Conservation (phyloP, 2,329 filamentous ascomycete genomes). For the Biscogniauxia marginata region DNA sequence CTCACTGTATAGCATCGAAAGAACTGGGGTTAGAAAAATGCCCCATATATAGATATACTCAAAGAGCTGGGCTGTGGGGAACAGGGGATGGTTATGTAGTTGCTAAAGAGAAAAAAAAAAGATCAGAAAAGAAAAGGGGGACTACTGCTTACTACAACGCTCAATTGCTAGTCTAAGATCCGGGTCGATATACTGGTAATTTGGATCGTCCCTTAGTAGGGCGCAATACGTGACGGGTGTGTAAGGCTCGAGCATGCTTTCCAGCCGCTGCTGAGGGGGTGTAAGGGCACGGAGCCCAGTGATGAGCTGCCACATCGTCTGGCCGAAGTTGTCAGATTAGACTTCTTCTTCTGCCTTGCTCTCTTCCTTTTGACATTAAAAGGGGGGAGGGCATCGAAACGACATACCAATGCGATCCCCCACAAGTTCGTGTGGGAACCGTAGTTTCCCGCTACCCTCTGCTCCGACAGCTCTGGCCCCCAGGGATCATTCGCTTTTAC, state of each 20-base stretch:
- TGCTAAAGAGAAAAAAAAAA: too few relatives aligned
- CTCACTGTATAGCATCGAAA: constrained; percentile 13
- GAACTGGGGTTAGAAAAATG: too few relatives aligned
- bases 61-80: too few relatives aligned
- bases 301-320: constrained; percentile 24
- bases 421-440: constrained; percentile 20
- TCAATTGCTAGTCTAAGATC: constrained; percentile 13
- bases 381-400: neutral
- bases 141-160: constrained; percentile 9
- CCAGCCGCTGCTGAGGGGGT: neutral
- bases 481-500: neutral
- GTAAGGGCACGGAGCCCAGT: constrained; percentile 2
- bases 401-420: constrained; percentile 19
- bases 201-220: neutral
- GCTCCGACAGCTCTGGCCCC: constrained; percentile 19
- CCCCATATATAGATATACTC: too few relatives aligned
- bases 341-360: neutral
- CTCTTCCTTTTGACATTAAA: neutral
- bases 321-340: constrained; percentile 3
- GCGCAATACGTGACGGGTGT: constrained; percentile 2
- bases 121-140: too few relatives aligned
- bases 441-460: constrained; percentile 20
- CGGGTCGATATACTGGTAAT: constrained; percentile 8
- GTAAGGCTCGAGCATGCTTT: neutral
- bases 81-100: too few relatives aligned